A percentile compares a stretch with the other conserved stretches of the same genome.
These are phyloP conservation scores for Fusarium protoensiforme DNA, from an alignment of 2,329 filamentous ascomycete species.

Conservation along the genomic window DNA sequence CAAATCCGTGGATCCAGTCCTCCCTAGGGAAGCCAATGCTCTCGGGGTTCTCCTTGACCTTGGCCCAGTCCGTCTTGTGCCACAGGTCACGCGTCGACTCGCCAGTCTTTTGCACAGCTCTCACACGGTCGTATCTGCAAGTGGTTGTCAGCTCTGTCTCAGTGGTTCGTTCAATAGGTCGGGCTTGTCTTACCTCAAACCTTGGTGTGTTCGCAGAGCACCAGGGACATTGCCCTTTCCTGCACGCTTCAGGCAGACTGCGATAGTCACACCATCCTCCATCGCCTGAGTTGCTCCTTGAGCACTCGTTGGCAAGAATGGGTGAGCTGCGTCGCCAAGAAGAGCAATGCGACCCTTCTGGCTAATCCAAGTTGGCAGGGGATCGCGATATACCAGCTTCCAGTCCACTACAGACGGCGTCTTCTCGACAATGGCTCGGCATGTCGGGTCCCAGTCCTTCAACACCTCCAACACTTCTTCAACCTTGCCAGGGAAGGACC, in stretches of 20 bases:
- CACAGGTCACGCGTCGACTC: constrained; percentile 35
- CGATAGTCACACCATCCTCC: constrained; percentile 28
- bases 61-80: constrained; percentile 37
- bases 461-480: constrained; percentile 26
- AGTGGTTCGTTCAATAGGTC: rapidly evolving
- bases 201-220: constrained; percentile 27
- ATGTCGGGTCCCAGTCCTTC: constrained; percentile 20
- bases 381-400: constrained; percentile 33
- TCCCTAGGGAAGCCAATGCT: constrained; percentile 32
- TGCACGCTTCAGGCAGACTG: constrained; percentile 17
- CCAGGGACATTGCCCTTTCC: constrained; percentile 19
- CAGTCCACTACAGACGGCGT: constrained; percentile 24
- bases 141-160: neutral
- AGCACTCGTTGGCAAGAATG: constrained; percentile 29
- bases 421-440: constrained; percentile 33
- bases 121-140: constrained; percentile 32
- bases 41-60: constrained; percentile 23
- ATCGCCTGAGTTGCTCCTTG: constrained; percentile 35
- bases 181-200: constrained; percentile 10
- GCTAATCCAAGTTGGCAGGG: constrained; percentile 27
- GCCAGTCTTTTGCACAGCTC: constrained; percentile 34
- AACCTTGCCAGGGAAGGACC: constrained; percentile 32
- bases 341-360: constrained; percentile 3
- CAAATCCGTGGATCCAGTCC: constrained; percentile 37
- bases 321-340: constrained; percentile 34